These are phyloP conservation scores for Fusarium annulatum DNA, from an alignment of 2,329 filamentous ascomycete species.

Conservation along the genomic window DNA sequence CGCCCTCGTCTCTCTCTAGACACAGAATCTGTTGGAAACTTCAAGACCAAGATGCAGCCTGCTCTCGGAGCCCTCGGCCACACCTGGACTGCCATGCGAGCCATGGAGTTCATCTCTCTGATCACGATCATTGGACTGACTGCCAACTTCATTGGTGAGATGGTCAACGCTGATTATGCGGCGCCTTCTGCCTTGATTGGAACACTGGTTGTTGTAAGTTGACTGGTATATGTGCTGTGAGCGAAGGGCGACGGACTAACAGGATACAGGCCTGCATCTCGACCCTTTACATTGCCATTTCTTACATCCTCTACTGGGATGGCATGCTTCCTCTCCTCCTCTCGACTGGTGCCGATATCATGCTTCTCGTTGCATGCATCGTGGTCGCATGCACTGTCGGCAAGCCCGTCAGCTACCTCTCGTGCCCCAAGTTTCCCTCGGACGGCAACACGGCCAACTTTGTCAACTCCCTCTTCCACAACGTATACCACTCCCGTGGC, in stretches of 20 bases:
- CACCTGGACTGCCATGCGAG: conserved; percentile 79
- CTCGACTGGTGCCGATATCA: conserved; percentile 71
- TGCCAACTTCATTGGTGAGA: conserved; percentile 83
- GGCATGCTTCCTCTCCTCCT: conserved; percentile 79
- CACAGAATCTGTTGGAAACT: conserved; percentile 46
- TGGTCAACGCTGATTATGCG: conserved; percentile 72
- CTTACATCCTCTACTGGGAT: conserved; percentile 84
- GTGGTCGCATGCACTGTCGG: conserved; percentile 82
- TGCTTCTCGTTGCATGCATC: conserved; percentile 80
- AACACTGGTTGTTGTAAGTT: conserved; percentile 81
- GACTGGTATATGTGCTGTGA: not conserved
- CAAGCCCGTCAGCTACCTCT: conserved; percentile 81
- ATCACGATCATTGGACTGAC: conserved; percentile 83
- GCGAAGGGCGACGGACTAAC: not conserved
- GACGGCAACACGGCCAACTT: conserved; percentile 57
- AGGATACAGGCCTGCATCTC: conserved; percentile 77
- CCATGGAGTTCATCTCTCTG: conserved; percentile 77
- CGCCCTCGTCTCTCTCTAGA: conserved; percentile 57
- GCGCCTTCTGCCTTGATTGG: conserved; percentile 80
- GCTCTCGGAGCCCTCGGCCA: conserved; percentile 78
- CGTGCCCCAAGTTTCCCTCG: conserved; percentile 68
- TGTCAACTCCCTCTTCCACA: conserved; percentile 56
- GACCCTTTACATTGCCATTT: conserved; percentile 81
- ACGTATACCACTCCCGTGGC: conserved; percentile 51
- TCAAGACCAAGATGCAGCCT: conserved; percentile 57